A percentile compares a stretch with the other conserved stretches of the same genome.
phyloP scores from a whole-genome alignment of 169 alveolate genomes.

The Eimeria necatrix region DNA sequence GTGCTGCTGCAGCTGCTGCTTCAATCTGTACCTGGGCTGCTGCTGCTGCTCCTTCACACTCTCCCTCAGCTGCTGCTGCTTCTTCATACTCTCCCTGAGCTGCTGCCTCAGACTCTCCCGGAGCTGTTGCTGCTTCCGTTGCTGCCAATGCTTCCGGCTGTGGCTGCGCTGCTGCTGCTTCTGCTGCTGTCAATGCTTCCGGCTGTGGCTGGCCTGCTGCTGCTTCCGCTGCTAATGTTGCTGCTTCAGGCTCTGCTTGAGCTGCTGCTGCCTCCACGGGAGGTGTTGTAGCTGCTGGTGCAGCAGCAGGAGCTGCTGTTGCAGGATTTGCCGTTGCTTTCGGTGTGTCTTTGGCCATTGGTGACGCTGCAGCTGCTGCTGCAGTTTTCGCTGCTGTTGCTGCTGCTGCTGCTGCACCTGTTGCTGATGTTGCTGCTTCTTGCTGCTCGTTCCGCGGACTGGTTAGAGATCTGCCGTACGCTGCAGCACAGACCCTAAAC shows the following conservation, averaged over 20 bases:
- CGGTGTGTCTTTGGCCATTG: neutral
- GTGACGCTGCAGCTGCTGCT: too few species aligned
- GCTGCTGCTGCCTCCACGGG: neutral
- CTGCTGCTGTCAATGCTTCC: neutral
- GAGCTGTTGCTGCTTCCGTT: neutral
- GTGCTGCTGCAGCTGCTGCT: conserved; percentile 6
- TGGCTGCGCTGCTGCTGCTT: neutral
- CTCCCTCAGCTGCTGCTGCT: neutral
- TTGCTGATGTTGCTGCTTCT: neutral
- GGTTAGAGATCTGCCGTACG: neutral
- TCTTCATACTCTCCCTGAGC: neutral
- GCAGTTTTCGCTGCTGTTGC: neutral
- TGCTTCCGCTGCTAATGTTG: neutral
- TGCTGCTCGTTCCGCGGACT: conserved; percentile 1
- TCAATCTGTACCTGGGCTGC: neutral
- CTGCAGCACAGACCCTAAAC: conserved; percentile 17
- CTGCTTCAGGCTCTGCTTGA: neutral
- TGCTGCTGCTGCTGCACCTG: conserved; percentile 28
- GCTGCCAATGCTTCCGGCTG: neutral
- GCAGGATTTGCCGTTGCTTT: too few species aligned
- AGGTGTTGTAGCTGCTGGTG: too few species aligned
- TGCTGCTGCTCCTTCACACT: neutral
- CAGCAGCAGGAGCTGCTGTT: too few species aligned
- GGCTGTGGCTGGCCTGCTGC: neutral
- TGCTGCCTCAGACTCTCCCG: neutral